Base-by-base conservation (phyloP, 1,139 yeast species). In the Debaryomyces robertsiae region DNA sequence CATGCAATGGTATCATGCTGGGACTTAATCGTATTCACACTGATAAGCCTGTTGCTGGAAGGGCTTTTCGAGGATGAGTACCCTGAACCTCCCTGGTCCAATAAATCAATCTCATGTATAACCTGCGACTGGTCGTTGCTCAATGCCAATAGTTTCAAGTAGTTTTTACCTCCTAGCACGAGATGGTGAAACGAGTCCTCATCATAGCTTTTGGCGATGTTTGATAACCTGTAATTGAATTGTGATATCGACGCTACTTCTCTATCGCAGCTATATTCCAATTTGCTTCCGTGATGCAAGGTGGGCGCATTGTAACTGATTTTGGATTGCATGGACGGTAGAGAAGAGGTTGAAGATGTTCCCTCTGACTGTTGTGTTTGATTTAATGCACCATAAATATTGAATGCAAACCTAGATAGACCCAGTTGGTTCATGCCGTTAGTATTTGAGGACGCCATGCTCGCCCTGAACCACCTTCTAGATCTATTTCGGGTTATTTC, bases 151-250 rank as follows among this genome's bases (percentile, higher is more conserved):
- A 81, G 50, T 48, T 77, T 79, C 37, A 82, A 61, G 46, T 74
- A 68, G 50, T 80, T 80, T 47, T 81, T 75, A 1, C 87, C 85
- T 2, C 85, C 85, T 7, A 81, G 60, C 0, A 79, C 78, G 14
- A 79, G 75, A 44, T 75, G 68, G 46, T 75, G 69, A 38, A 52
- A 44, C 40, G 59, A 40, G 28, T 49, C 50, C 24, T 46, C 45
- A 15, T 50, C 53, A 23, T 47, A 27, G 27, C 28, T 30, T 13
- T 30, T 30, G 6, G 27, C 40, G 15, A 30, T 14, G 14, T 35
- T 35, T 10, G 38, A 42, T 22, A 51, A 40, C 10, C 50, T 50
- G 23, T 47, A 44, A 33, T 60, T 55, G 36, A 63, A 47, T 42
- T 61, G 65, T 3, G 67, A 58, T 15, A 65, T 46, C 25, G 65